These are phyloP conservation scores for Penstemon eatonii DNA, from an alignment of 257 asterid species.

Conservation along the genomic window DNA sequence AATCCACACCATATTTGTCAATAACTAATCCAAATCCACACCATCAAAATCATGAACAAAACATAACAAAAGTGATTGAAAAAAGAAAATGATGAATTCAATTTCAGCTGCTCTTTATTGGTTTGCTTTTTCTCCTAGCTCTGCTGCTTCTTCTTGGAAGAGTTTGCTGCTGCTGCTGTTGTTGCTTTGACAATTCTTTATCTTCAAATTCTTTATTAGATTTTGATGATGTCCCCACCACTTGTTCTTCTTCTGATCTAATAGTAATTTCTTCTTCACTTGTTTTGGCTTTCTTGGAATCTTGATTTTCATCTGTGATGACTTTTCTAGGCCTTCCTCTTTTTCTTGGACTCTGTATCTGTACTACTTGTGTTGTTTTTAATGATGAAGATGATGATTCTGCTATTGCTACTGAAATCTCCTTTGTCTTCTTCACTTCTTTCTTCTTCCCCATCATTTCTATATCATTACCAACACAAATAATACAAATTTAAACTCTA, in stretches of 20 bases:
- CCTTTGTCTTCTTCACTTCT: slow-evolving; percentile 46
- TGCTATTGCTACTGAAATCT: slow-evolving; percentile 48
- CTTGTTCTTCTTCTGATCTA: slow-evolving; percentile 27
- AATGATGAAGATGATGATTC: slow-evolving; percentile 55
- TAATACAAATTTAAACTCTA: not conserved
- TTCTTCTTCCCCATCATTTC: slow-evolving; percentile 51
- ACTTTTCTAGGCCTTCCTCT: slow-evolving; percentile 72
- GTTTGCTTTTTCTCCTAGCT: slow-evolving; percentile 69
- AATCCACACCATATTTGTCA: not conserved
- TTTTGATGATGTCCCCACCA: slow-evolving; percentile 19
- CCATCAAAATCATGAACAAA: too few species aligned
- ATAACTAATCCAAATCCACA: not conserved
- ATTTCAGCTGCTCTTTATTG: slow-evolving; percentile 57
- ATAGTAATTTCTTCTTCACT: slow-evolving; percentile 4
- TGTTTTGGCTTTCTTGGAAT: slow-evolving; percentile 38
- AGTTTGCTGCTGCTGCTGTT: slow-evolving; percentile 21
- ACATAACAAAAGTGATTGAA: not conserved
- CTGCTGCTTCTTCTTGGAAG: slow-evolving; percentile 39
- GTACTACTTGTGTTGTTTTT: slow-evolving; percentile 21
- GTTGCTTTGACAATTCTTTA: slow-evolving; percentile 18
- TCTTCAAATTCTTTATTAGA: slow-evolving; percentile 23
- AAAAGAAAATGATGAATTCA: not conserved
- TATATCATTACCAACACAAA: not conserved
- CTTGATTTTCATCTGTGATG: slow-evolving; percentile 14
- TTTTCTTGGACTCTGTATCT: slow-evolving; percentile 44